phyloP scores from a whole-genome alignment of 208 protist species.

The Leishmania gerbilli region DNA sequence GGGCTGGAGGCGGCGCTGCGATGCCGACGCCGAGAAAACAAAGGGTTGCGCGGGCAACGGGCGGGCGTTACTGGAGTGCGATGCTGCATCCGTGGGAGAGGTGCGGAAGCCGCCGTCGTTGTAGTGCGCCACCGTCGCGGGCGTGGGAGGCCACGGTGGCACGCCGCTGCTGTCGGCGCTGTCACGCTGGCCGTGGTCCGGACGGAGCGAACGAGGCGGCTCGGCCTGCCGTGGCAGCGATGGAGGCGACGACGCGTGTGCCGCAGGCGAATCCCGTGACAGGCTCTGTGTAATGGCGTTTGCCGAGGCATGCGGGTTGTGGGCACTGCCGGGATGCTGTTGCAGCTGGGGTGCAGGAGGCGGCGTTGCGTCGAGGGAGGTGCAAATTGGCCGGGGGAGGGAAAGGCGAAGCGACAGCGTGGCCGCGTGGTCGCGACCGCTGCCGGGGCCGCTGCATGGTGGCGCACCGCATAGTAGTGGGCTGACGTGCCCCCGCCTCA shows the following conservation, averaged over 20 bases:
- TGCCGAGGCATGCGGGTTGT: background rate
- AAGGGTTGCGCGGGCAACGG: background rate
- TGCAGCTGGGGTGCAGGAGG: background rate
- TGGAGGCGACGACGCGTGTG: background rate
- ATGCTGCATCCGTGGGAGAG: background rate
- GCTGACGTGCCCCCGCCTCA: background rate
- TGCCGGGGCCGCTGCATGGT: background rate
- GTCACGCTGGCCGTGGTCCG: background rate
- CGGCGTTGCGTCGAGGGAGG: background rate
- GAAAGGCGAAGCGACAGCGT: constrained; percentile 3
- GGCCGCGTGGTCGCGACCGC: background rate
- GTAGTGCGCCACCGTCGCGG: background rate
- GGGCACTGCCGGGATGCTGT: background rate
- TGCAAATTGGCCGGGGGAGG: background rate
- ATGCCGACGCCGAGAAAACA: background rate
- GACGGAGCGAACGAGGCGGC: background rate
- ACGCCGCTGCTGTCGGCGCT: background rate
- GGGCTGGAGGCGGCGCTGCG: background rate
- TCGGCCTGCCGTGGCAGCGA: background rate
- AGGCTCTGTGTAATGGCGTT: too few species aligned
- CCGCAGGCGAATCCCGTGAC: background rate
- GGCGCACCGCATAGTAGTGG: background rate
- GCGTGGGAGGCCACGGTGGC: background rate
- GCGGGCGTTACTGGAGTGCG: background rate
- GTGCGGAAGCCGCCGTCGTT: background rate